Evolutionary conservation across 208 protist genomes (phyloP).

Genomic region (Crithidia bombi): DNA sequence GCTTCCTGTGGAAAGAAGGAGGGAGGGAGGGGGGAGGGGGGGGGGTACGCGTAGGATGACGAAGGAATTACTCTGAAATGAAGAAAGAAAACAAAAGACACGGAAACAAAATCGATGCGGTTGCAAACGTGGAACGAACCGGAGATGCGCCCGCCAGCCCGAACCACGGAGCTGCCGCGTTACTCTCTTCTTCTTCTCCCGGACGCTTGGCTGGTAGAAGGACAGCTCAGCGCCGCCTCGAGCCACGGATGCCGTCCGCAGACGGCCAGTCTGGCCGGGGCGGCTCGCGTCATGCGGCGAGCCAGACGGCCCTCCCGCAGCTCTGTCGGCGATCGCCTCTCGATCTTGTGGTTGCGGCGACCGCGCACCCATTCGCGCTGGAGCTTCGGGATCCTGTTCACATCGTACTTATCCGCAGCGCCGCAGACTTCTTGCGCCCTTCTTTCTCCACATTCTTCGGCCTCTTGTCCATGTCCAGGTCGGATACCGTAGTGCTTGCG

Average conservation of each 20-base stretch:
- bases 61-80: not conserved
- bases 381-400: slow-evolving; percentile 64
- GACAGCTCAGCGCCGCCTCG: slow-evolving; percentile 99
- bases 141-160: too few species aligned
- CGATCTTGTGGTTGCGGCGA: slow-evolving; percentile 76
- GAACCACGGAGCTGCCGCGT: not conserved
- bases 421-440: slow-evolving; percentile 69
- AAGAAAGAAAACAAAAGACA: slow-evolving; percentile 13
- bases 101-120: not conserved
- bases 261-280: slow-evolving; percentile 98
- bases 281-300: slow-evolving; percentile 96
- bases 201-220: slow-evolving; percentile 99
- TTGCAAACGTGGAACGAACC: not conserved
- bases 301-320: slow-evolving; percentile 95
- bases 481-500: slow-evolving; percentile 97
- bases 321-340: slow-evolving; percentile 91
- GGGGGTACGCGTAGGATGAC: too few species aligned
- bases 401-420: slow-evolving; percentile 74
- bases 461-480: slow-evolving; percentile 93
- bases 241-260: slow-evolving; percentile 99
- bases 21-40: too few species aligned
- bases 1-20: too few species aligned
- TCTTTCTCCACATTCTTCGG: slow-evolving; percentile 37
- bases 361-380: slow-evolving; percentile 84
- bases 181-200: slow-evolving; percentile 96